Base-by-base conservation (phyloP, 2,329 filamentous ascomycete species). In the Sporothrix schenckii region DNA sequence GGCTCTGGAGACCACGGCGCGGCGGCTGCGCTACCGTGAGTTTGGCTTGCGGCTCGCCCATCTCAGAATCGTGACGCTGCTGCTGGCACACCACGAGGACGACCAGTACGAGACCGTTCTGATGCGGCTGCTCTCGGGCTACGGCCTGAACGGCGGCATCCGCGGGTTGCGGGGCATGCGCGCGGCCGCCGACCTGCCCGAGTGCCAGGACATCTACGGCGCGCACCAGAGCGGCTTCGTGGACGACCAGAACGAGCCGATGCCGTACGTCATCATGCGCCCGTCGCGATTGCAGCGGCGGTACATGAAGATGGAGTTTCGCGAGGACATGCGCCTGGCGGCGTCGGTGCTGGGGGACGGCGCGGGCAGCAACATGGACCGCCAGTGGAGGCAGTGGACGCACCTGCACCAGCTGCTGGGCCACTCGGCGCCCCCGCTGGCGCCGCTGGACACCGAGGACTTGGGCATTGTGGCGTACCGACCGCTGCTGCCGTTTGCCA, bases 71-170 rank as follows among this genome's bases (percentile, higher is more conserved):
- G 80, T 79, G 4, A 86, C 87, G 24, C 78, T 98, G 1, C 85
- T 97, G 52, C 82, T 96, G 39, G 95, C 90, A 4, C 95, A 99
- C 77, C 95, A 99, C 78, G 83, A 86, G 72, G 94, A 97, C 76
- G 95, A 99, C 76, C 92, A 95, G 77, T 91, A 93, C 70, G 95
- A 99, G 81, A 97, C 94, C 0, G 85, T 96, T 4, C 80, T 98
- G 65, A 91, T 93, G 89, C 87, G 95, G 54, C 79, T 98, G 71
- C 80, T 90, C 10, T 83, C 83, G 3, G 89, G 90, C 0, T 91
- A 92, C 75, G 82, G 86, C 2, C 86, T 87, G n/a, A 81, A 85
- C 24, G 93, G 92, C 75, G 82, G 86, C 9, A 86, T 87, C 21
- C 82, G 85, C n/a, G 93, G 92, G 0, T 81, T 97, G 41, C 82